Conservation (phyloP, 2,329 filamentous ascomycete genomes). For the Nothophoma quercina region DNA sequence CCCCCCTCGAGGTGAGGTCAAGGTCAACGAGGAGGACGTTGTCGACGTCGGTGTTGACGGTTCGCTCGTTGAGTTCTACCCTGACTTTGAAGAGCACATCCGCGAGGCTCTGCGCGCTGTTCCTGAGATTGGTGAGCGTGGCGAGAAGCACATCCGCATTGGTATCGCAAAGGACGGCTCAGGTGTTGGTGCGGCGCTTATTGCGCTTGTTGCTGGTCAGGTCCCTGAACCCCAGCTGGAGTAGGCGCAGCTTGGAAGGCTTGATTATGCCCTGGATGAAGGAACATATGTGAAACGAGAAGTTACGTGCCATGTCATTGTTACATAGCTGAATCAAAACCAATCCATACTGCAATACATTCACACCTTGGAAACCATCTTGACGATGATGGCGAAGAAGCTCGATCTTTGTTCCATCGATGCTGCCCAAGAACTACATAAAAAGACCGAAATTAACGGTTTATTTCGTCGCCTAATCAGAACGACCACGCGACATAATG, state of each 20-base stretch:
- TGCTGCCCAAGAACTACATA: too few species aligned
- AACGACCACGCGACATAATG: too few species aligned
- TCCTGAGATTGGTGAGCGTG: constrained; percentile 76
- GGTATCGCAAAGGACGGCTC: constrained; percentile 97
- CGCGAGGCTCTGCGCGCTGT: constrained; percentile 80
- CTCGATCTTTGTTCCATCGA: too few species aligned
- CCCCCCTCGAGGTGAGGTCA: constrained; percentile 40
- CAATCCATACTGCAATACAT: neutral
- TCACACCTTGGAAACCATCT: neutral
- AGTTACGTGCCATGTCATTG: constrained; percentile 5
- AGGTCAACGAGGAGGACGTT: constrained; percentile 67
- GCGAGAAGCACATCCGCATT: constrained; percentile 87
- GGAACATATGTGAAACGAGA: constrained; percentile 13
- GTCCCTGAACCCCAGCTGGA: constrained; percentile 30
- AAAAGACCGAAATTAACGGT: too few species aligned
- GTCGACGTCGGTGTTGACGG: constrained; percentile 95
- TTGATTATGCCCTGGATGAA: neutral
- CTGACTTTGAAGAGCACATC: constrained; percentile 87
- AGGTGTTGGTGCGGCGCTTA: constrained; percentile 92
- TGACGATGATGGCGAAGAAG: too few species aligned
- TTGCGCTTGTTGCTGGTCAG: constrained; percentile 84
- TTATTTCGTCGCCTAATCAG: too few species aligned
- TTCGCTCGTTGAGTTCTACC: constrained; percentile 94
- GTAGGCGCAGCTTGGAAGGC: neutral
- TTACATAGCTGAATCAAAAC: neutral